A percentile compares a stretch with the other conserved stretches of the same genome.
These are phyloP conservation scores for Pythium aquatile DNA, from an alignment of 352 stramenopile genomes.

Conservation along the genomic window DNA sequence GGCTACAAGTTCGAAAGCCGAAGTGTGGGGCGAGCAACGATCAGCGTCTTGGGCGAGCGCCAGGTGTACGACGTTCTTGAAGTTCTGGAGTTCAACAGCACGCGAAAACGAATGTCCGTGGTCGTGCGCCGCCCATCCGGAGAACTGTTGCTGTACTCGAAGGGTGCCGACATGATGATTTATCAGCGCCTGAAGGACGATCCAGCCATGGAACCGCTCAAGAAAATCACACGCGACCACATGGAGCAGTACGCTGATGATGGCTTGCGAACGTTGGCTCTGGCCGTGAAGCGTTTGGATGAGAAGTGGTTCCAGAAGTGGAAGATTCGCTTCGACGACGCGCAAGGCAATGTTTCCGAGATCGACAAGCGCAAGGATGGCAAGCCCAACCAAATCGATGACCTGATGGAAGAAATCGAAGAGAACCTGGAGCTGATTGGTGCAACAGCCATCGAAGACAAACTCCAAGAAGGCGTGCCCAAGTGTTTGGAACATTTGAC, in stretches of 20 bases:
- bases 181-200: conserved; percentile 73
- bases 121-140: conserved; percentile 56
- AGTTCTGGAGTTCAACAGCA: conserved; percentile 79
- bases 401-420: conserved; percentile 84
- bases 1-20: conserved; percentile 73
- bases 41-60: conserved; percentile 49
- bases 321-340: conserved; percentile 73
- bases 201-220: conserved; percentile 44
- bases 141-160: conserved; percentile 68
- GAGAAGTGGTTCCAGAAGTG: conserved; percentile 73
- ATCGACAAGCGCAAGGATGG: conserved; percentile 81
- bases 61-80: conserved; percentile 65
- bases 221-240: conserved; percentile 65
- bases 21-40: conserved; percentile 43
- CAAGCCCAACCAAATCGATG: conserved; percentile 71
- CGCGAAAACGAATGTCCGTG: conserved; percentile 75
- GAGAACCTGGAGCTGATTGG: conserved; percentile 80
- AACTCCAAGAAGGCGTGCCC: conserved; percentile 89
- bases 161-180: conserved; percentile 94
- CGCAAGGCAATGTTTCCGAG: conserved; percentile 58
- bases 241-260: conserved; percentile 85
- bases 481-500: conserved; percentile 80
- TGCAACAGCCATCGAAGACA: conserved; percentile 92
- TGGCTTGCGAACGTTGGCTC: conserved; percentile 78
- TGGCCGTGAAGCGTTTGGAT: conserved; percentile 70